These are phyloP conservation scores for Corymbia calophylla DNA, from an alignment of 441 rosid genomes.

Conservation along the genomic window DNA sequence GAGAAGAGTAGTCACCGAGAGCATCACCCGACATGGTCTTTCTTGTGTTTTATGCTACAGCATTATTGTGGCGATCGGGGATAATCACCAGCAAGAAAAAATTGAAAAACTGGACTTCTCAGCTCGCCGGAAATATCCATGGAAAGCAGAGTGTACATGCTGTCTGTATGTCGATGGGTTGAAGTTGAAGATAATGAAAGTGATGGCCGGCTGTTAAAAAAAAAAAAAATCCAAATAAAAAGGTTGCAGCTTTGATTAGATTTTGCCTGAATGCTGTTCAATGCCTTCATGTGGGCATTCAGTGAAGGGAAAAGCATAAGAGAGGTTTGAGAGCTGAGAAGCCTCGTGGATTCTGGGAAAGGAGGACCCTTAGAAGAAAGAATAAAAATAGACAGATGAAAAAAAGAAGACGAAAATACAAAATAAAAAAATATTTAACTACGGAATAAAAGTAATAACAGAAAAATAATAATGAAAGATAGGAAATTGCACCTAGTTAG, in stretches of 20 bases:
- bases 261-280: background rate
- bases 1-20: background rate
- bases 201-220: background rate
- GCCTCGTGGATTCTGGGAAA: background rate
- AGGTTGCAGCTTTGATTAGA: background rate
- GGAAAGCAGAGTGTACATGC: background rate
- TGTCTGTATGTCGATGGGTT: background rate
- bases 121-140: accelerated
- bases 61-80: background rate
- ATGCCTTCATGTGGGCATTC: background rate
- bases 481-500: background rate
- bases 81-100: background rate
- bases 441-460: background rate
- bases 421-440: too few relatives aligned
- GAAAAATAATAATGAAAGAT: too few relatives aligned
- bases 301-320: background rate
- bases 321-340: background rate
- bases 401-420: background rate
- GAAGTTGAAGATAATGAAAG: background rate
- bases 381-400: too few relatives aligned
- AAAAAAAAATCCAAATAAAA: background rate
- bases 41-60: background rate
- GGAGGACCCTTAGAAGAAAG: background rate
- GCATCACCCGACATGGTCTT: background rate
- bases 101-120: background rate